A percentile compares a stretch with the other conserved stretches of the same genome.
Conservation (phyloP, 2,329 filamentous ascomycete species). For the Ceratocystis smalleyi region DNA sequence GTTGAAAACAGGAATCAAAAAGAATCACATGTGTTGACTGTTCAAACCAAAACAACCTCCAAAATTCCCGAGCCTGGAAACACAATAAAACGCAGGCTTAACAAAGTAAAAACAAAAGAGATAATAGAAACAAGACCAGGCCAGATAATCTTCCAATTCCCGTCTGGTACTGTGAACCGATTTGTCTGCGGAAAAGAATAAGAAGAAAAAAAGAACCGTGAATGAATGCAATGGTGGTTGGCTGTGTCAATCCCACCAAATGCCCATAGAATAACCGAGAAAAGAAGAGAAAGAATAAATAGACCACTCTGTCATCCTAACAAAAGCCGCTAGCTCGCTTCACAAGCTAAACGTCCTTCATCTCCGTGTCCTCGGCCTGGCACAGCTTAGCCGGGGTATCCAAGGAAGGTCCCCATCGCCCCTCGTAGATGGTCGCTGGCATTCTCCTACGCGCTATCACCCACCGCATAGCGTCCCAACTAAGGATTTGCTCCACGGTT, state of each 20-base stretch:
- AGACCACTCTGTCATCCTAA: no score
- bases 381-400: background rate
- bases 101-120: conserved; percentile 4
- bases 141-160: conserved; percentile 9
- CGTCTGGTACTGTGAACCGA: conserved; percentile 15
- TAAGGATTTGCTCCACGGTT: conserved; percentile 55
- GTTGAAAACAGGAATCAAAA: no score
- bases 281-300: background rate
- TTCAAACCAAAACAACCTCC: background rate
- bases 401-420: conserved; percentile 73
- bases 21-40: no score
- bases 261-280: background rate
- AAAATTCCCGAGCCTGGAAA: background rate
- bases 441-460: conserved; percentile 61
- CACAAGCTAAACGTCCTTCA: conserved; percentile 38
- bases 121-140: conserved; percentile 8
- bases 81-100: background rate
- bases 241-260: background rate
- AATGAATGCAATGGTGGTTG: background rate
- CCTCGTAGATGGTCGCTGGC: conserved; percentile 89
- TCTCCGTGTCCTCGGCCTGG: conserved; percentile 45
- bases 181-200: background rate
- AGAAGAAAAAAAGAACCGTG: conserved; percentile 7
- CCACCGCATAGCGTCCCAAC: conserved; percentile 63
- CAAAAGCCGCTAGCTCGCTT: no score